phyloP scores from a whole-genome alignment of 164 flowering plant genomes.

The Warburgia ugandensis region DNA sequence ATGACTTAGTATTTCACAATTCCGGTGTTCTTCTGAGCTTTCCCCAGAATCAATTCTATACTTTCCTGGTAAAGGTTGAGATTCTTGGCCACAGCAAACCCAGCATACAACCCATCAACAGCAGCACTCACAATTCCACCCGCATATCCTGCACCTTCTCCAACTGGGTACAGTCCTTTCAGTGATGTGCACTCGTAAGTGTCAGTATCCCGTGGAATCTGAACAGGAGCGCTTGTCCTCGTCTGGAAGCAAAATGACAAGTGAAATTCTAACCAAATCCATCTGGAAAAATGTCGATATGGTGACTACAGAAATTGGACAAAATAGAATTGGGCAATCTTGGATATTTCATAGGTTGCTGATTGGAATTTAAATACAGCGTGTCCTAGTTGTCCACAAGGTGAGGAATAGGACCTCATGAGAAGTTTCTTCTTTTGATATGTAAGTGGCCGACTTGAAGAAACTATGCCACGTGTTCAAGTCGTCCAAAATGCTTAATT shows the following conservation, averaged over 20 bases:
- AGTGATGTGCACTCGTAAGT: conserved; percentile 81
- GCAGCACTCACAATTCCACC: conserved; percentile 99
- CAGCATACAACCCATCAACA: conserved; percentile 90
- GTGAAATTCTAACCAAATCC: not conserved
- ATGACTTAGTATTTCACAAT: conserved; percentile 47
- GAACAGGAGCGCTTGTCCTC: conserved; percentile 91
- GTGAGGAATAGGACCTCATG: too few relatives aligned
- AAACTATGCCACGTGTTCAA: too few relatives aligned
- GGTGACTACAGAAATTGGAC: too few relatives aligned
- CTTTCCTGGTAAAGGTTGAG: conserved; percentile 38
- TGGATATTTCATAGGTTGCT: too few relatives aligned
- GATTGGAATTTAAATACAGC: too few relatives aligned
- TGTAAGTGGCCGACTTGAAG: too few relatives aligned
- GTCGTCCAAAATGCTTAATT: too few relatives aligned
- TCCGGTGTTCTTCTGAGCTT: conserved; percentile 52
- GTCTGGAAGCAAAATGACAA: conserved; percentile 41
- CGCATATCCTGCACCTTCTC: conserved; percentile 99
- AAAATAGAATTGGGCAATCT: too few relatives aligned
- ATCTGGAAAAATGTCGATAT: too few relatives aligned
- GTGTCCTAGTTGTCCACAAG: too few relatives aligned
- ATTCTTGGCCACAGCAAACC: conserved; percentile 79
- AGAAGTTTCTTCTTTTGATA: too few relatives aligned
- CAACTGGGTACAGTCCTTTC: conserved; percentile 79
- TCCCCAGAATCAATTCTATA: conserved; percentile 65
- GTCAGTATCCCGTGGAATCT: conserved; percentile 50